Base-by-base conservation (phyloP, 805 yeast genomes). In the Cyberlindnera misumaiensis region DNA sequence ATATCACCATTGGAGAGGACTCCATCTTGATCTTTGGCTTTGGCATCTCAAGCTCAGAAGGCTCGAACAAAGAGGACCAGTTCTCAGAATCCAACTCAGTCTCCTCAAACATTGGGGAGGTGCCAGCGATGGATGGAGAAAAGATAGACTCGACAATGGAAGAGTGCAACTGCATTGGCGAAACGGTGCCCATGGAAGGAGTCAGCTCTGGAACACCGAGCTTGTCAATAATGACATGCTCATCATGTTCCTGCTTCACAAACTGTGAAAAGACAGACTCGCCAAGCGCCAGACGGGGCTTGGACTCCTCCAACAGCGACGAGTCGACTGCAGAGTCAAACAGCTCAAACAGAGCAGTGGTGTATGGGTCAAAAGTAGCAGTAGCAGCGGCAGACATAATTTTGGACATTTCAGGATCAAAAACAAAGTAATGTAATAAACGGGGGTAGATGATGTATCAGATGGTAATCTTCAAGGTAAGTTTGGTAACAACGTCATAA, bases 61-160 rank as follows among this genome's bases (percentile, higher is more conserved):
- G 62, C 36, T 67, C 70, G 54, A 82, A 80, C 41, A 82, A 65
- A 11, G 87, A 73, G 32, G 72, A 75, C 86, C 87, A 80, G 48
- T 71, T 72, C 28, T 72, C 68, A 14, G 62, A 52, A 39, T 59
- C 61, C 24, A 54, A 42, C 15, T 49, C 56, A 29, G 47, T 52
- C 28, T 57, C 66, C 14, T 63, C 69, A 56, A 82, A 80, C 58
- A 82, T 67, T 34, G 88, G 78, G 39, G 76, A 77, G 68, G 83
- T 75, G 25, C 71, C 33, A 25, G 70, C 73, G 20, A 60, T 51
- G 28, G 62, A 53, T 28, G 64, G 56, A 16, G 61, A 55, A 43
- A 66, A 62, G 30, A 63, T 52, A 13, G 76, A 76, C 51, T 76
- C 82, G 49, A 80, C 80, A 73, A 79, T 73, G 41, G 84, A 80